phyloP scores from a whole-genome alignment of 345 rosid genomes.

The Pistacia vera region DNA sequence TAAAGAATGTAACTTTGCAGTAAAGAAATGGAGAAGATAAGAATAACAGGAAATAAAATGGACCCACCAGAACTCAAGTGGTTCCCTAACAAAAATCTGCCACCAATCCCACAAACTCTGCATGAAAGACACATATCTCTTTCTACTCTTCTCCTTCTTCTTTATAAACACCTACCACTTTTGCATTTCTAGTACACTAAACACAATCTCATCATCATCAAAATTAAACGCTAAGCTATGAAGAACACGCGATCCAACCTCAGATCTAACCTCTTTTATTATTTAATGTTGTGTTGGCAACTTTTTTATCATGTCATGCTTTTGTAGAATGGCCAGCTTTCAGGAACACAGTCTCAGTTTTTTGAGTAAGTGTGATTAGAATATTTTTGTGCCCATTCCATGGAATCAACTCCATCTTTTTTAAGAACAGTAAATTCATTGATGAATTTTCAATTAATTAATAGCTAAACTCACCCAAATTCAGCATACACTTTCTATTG shows the following conservation, averaged over 20 bases:
- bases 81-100: constrained; percentile 29
- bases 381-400: not conserved
- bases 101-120: constrained; percentile 27
- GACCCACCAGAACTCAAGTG: not conserved
- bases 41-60: too few species aligned
- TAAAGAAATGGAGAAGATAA: too few species aligned
- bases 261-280: too few species aligned
- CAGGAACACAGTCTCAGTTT: not conserved
- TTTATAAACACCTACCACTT: constrained; percentile 22
- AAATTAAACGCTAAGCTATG: constrained; percentile 15
- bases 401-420: not conserved
- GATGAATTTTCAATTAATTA: too few species aligned
- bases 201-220: not conserved
- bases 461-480: too few species aligned
- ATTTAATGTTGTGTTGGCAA: constrained; percentile 5
- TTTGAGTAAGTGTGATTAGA: too few species aligned
- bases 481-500: not conserved
- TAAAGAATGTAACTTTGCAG: too few species aligned
- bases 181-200: not conserved
- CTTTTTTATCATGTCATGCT: constrained; percentile 17
- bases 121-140: constrained; percentile 37
- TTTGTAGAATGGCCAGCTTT: not conserved
- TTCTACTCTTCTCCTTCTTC: constrained; percentile 8
- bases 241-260: constrained; percentile 18
- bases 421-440: too few species aligned